Base-by-base conservation (phyloP, 768 basidiomycete species). In the Psilocybe subaeruginosa region DNA sequence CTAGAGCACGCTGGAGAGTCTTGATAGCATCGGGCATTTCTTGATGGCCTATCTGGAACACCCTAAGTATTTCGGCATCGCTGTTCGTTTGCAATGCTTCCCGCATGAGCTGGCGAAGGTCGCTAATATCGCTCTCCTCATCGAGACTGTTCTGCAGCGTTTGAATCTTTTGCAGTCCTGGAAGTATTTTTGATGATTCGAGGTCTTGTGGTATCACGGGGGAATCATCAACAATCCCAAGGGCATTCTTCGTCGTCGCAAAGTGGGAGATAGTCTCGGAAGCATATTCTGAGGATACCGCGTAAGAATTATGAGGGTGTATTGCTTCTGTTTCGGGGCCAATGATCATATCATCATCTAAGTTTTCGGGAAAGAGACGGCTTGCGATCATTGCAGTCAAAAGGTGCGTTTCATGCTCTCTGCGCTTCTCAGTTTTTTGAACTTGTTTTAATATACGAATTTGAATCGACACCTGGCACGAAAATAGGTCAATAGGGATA, bases 21-120 rank as follows among this genome's bases (percentile, higher is more conserved):
- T 91, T 91, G 71, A 92, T 86, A 11, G 90, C 90, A 71, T 93
- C 92, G 0, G 88, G 87, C 82, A 91, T 88, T 70, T 91, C 89
- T 48, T 85, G 83, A 49, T 85, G 76, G 35, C 80, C 80, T 47
- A 89, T 82, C 64, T 89, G 84, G 43, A 92, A 76, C 1, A 87
- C 80, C 17, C 79, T 76, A 33, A 91, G 73, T 80, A 92, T 85
- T 64, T 85, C 82, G 8, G 77, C 82, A 67, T 92, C 91, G 64
- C 77, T 86, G 56, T 82, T 82, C 5, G 82, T 77, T 54, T 79
- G 76, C 30, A 90, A 74, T 12, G 89, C 88, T 1, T 70, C 72
- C 5, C 82, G 82, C 79, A 93, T 82, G 53, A 89, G 79, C 59
- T 76, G 74, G 1, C 87, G 76, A 14, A 92, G 74, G 54, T 87